A percentile compares a stretch with the other conserved stretches of the same genome.
Conservation (phyloP, 441 rosid genomes). For the Cnidoscolus chayamansa region DNA sequence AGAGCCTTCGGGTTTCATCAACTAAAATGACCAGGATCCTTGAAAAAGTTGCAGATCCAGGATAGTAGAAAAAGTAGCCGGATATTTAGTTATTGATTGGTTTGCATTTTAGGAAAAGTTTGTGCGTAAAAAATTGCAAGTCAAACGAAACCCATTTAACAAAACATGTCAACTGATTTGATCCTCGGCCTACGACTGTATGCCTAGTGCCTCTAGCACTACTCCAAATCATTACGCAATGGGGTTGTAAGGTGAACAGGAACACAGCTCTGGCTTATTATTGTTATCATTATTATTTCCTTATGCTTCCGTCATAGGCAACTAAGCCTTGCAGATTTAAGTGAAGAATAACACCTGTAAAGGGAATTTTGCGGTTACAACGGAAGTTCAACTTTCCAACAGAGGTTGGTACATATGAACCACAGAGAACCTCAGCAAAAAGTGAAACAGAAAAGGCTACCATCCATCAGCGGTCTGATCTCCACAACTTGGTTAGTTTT, state of each 20-base stretch:
- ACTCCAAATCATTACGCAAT: not conserved
- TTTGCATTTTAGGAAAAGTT: too few relatives aligned
- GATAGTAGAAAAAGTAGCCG: too few relatives aligned
- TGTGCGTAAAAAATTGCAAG: not conserved
- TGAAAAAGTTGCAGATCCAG: not conserved
- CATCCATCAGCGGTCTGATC: constrained; percentile 26
- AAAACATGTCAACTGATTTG: too few relatives aligned
- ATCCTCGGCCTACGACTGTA: too few relatives aligned
- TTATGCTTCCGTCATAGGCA: not conserved
- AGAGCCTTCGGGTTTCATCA: not conserved
- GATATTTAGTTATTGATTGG: too few relatives aligned
- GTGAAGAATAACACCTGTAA: constrained; percentile 29
- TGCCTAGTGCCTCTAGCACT: not conserved
- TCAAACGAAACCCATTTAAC: too few relatives aligned
- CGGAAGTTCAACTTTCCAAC: constrained; percentile 27
- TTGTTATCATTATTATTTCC: not conserved
- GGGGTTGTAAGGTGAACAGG: not conserved
- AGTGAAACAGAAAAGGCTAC: constrained; percentile 33
- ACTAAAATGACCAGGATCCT: not conserved
- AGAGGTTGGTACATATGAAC: constrained; percentile 25
- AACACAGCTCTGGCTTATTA: not conserved
- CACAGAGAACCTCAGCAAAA: constrained; percentile 32
- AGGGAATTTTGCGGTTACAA: constrained; percentile 30
- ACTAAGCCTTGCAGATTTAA: not conserved
- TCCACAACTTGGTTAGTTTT: constrained; percentile 19